Conservation (phyloP, 2,329 filamentous ascomycete species). For the Polytolypa hystricis region DNA sequence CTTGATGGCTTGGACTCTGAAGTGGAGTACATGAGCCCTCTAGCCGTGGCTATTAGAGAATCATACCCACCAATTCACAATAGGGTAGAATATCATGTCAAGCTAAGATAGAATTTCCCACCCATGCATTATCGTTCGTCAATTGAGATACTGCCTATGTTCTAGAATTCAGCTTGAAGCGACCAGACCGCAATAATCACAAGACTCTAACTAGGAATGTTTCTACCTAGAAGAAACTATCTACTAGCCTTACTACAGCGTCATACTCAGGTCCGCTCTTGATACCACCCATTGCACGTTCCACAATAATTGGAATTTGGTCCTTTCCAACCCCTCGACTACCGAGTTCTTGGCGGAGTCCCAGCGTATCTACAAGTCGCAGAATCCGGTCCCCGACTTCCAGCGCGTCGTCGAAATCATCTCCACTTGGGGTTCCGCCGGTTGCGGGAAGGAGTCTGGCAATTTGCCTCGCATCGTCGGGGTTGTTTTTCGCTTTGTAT, state of each 20-base stretch:
- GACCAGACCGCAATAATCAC: no score
- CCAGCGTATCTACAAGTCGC: constrained; percentile 14
- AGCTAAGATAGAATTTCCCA: no score
- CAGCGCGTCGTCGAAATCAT: background rate
- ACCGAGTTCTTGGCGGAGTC: constrained; percentile 14
- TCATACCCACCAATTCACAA: no score
- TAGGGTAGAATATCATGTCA: no score
- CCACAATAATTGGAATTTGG: constrained; percentile 14
- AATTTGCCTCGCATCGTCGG: constrained; percentile 5
- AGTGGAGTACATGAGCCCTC: no score
- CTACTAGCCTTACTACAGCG: background rate
- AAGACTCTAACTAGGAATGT: no score
- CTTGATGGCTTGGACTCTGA: no score
- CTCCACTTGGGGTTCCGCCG: background rate
- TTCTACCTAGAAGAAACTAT: background rate
- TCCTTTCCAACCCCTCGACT: constrained; percentile 15
- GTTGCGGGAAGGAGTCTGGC: background rate
- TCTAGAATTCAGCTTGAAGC: no score
- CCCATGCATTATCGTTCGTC: no score
- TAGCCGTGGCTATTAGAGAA: no score
- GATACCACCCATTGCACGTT: constrained; percentile 13
- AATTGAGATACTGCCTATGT: no score
- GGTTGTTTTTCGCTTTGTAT: constrained; percentile 3
- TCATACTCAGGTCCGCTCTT: background rate
- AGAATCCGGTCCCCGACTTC: constrained; percentile 8